Evolutionary conservation across 352 stramenopile genomes (phyloP).

Genomic region (Globisporangium yorkense): DNA sequence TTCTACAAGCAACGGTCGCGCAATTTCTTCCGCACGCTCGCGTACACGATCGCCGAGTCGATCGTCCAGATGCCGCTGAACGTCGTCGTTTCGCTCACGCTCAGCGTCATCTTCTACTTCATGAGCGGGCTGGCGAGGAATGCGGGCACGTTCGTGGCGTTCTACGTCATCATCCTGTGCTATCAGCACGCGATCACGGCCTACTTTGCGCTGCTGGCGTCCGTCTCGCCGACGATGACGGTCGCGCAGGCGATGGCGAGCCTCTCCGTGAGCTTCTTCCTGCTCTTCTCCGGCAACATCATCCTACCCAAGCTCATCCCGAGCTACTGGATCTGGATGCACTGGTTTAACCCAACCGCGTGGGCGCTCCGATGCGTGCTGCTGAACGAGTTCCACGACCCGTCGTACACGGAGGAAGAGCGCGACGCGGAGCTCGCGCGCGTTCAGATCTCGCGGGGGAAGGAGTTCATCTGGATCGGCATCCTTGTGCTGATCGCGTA

Average conservation of each 20-base stretch:
- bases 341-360: constrained; percentile 39
- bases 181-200: constrained; percentile 46
- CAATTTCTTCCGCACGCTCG: constrained; percentile 79
- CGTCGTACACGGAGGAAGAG: constrained; percentile 9
- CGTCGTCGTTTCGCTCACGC: constrained; percentile 4
- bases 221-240: constrained; percentile 28
- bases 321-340: constrained; percentile 40
- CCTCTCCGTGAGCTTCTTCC: constrained; percentile 32
- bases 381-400: constrained; percentile 25
- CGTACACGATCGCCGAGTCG: constrained; percentile 51
- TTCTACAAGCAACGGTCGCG: constrained; percentile 84
- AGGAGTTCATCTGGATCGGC: constrained; percentile 30
- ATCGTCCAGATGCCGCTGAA: constrained; percentile 10
- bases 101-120: constrained; percentile 35
- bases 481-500: constrained; percentile 29
- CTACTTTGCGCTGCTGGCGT: constrained; percentile 31
- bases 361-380: constrained; percentile 30
- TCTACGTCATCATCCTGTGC: constrained; percentile 50
- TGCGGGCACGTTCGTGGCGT: constrained; percentile 40
- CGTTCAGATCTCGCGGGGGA: constrained; percentile 13
- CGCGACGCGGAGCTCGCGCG: constrained; percentile 2
- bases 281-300: constrained; percentile 42
- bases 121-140: constrained; percentile 54
- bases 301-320: constrained; percentile 34
- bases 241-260: constrained; percentile 21